These are phyloP conservation scores for Tetrapyrgos nigripes DNA, from an alignment of 1,284 basidiomycete genomes.

Conservation along the genomic window DNA sequence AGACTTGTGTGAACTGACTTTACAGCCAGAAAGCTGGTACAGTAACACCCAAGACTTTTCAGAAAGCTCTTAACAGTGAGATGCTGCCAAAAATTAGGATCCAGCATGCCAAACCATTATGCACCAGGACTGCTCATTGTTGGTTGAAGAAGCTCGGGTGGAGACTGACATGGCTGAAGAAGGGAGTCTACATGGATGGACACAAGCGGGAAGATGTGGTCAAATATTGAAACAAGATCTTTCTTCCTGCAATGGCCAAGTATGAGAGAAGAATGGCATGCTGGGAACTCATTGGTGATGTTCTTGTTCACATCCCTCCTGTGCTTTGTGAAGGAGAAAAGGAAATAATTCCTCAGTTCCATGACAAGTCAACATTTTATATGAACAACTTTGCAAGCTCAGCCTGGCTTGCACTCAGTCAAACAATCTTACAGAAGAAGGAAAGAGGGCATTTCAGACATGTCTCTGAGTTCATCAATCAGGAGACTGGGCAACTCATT, in stretches of 20 bases:
- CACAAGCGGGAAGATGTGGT: too few relatives aligned
- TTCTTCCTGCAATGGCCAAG: constrained; percentile 34
- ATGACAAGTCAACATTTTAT: constrained; percentile 41
- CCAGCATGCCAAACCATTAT: constrained; percentile 22
- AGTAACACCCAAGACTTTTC: too few relatives aligned
- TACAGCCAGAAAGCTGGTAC: constrained; percentile 26
- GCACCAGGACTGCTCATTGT: constrained; percentile 28
- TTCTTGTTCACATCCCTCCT: constrained; percentile 25
- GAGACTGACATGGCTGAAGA: constrained; percentile 26
- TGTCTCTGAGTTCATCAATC: too few relatives aligned
- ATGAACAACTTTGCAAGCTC: constrained; percentile 28
- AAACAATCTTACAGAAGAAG: constrained; percentile 29
- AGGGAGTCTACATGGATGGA: constrained; percentile 45
- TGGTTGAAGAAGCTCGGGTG: constrained; percentile 39
- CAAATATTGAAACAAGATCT: constrained; percentile 33
- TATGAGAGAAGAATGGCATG: constrained; percentile 32
- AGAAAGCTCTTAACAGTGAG: constrained; percentile 30
- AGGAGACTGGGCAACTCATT: constrained; percentile 25
- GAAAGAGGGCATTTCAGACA: constrained; percentile 24
- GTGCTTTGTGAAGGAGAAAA: constrained; percentile 31
- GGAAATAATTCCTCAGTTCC: constrained; percentile 36
- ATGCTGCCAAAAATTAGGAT: constrained; percentile 37
- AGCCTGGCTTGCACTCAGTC: constrained; percentile 2
- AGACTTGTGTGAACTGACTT: constrained; percentile 27
- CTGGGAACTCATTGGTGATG: constrained; percentile 24